Conservation (phyloP, 2,329 filamentous ascomycete species). For the Epichloe amarillans region DNA sequence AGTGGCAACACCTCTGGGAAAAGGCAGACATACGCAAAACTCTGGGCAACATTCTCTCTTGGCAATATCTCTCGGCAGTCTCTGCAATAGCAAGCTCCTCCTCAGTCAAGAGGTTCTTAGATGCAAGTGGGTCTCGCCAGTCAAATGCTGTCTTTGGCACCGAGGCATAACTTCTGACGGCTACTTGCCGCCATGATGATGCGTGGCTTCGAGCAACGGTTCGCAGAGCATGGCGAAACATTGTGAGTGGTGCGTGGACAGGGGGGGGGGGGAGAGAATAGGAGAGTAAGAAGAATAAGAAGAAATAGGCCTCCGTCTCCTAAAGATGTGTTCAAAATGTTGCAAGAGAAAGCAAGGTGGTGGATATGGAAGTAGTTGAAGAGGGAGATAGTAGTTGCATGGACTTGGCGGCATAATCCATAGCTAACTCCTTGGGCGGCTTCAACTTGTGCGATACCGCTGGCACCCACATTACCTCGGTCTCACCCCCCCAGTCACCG, state of each 20-base stretch:
- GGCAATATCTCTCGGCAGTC: conserved; percentile 86
- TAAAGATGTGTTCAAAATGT: not conserved
- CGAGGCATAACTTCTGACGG: conserved; percentile 23
- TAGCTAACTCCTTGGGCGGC: not conserved
- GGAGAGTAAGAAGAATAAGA: not conserved
- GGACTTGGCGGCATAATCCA: not conserved
- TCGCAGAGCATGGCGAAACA: conserved; percentile 21
- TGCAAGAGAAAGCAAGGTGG: not conserved
- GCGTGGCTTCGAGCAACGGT: conserved; percentile 13
- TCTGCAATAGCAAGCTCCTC: conserved; percentile 85
- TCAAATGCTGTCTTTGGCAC: conserved; percentile 44
- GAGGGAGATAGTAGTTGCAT: conserved; percentile 9
- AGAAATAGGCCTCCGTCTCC: not conserved
- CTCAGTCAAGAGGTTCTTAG: conserved; percentile 66
- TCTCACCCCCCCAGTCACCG: conserved; percentile 1
- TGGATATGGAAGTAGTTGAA: conserved; percentile 8
- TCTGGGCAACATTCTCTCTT: conserved; percentile 73
- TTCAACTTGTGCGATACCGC: conserved; percentile 9
- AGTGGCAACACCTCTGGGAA: not conserved
- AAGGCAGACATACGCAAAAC: conserved; percentile 55
- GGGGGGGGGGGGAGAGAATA: not conserved
- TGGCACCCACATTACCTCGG: not conserved
- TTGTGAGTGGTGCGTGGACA: conserved; percentile 4
- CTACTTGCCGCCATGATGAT: conserved; percentile 13
- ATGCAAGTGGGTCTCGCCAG: conserved; percentile 79